Conservation (phyloP, 139 green algal genomes). For the Parachlorella kessleri region DNA sequence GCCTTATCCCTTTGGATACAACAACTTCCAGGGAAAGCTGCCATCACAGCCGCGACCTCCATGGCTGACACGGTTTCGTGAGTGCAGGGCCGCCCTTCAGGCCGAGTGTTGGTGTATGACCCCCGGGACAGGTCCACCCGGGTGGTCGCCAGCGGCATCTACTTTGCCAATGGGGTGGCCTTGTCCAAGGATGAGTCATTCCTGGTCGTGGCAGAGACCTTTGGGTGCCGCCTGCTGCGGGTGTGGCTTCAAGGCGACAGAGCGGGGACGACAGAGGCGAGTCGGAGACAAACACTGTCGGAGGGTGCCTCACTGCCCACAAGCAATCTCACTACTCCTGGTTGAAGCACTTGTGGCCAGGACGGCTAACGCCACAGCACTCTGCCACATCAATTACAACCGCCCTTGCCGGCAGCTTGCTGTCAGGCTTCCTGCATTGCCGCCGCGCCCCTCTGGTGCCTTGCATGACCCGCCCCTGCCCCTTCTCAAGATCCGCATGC, state of each 20-base stretch:
- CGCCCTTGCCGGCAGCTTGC: not conserved
- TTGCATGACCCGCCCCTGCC: too few relatives aligned
- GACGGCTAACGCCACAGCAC: too few relatives aligned
- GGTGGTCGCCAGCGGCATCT: constrained; percentile 54
- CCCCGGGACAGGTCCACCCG: constrained; percentile 38
- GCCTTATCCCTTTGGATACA: too few relatives aligned
- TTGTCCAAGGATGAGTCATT: constrained; percentile 59
- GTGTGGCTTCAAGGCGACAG: constrained; percentile 68
- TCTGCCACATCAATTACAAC: too few relatives aligned
- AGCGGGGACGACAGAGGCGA: constrained; percentile 14
- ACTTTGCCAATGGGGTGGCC: constrained; percentile 80
- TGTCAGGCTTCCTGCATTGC: not conserved
- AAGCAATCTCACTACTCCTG: not conserved
- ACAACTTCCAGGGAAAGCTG: too few relatives aligned
- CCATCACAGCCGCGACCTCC: too few relatives aligned
- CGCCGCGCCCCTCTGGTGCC: not conserved
- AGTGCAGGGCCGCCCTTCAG: constrained; percentile 36
- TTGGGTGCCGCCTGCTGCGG: constrained; percentile 33
- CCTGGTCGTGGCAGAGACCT: constrained; percentile 56
- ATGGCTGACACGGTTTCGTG: too few relatives aligned
- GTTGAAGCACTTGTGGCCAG: not conserved
- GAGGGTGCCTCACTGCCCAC: not conserved
- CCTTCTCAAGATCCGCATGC: too few relatives aligned
- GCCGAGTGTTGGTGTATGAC: constrained; percentile 68
- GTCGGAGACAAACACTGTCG: not conserved